Evolutionary conservation across 2,329 filamentous ascomycete genomes (phyloP).

Genomic region (Alternaria atra): DNA sequence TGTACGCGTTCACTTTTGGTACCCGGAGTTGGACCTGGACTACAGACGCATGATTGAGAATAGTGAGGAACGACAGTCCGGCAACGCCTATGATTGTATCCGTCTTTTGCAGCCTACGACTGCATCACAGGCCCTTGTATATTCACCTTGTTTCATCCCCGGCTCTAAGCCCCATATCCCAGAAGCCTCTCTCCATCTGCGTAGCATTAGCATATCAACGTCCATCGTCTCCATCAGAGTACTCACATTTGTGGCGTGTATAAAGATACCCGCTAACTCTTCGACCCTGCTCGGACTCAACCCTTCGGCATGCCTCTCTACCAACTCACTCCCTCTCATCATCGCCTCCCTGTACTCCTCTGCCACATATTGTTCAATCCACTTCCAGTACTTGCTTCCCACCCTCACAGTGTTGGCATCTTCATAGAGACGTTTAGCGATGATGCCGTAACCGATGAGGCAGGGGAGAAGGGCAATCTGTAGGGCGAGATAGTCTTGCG

Average conservation of each 20-base stretch:
- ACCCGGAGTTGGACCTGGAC: neutral
- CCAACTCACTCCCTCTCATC: conserved; percentile 71
- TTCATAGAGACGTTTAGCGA: conserved; percentile 74
- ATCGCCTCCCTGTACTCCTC: conserved; percentile 81
- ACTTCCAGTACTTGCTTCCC: conserved; percentile 82
- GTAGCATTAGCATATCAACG: conserved; percentile 18
- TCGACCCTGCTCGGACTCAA: conserved; percentile 81
- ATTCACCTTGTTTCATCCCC: neutral
- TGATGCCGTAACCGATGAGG: conserved; percentile 85
- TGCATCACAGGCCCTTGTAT: neutral
- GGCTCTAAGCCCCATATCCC: conserved; percentile 69
- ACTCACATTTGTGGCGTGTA: conserved; percentile 82
- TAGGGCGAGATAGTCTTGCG: conserved; percentile 86
- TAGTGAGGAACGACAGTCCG: neutral
- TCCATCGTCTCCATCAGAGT: neutral
- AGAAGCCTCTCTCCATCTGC: conserved; percentile 78
- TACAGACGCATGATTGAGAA: neutral
- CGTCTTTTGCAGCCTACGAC: neutral
- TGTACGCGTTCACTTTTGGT: neutral
- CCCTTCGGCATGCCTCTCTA: conserved; percentile 77
- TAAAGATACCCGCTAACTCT: conserved; percentile 83
- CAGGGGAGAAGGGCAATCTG: conserved; percentile 88
- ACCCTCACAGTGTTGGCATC: conserved; percentile 68
- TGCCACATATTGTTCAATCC: conserved; percentile 89
- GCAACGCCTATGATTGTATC: neutral